Base-by-base conservation (phyloP, 345 rosid genomes). In the Noccaea bulbosa region DNA sequence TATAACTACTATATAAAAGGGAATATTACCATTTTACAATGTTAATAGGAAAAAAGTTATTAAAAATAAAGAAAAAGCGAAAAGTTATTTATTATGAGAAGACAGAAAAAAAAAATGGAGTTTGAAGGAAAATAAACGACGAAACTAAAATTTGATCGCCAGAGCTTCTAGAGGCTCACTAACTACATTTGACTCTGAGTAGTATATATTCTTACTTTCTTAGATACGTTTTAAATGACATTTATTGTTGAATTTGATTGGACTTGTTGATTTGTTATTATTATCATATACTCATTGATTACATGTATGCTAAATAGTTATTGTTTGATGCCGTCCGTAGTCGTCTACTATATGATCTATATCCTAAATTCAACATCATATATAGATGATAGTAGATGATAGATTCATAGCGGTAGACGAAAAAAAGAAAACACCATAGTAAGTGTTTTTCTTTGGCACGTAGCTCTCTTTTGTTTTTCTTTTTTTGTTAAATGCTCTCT, bases 311-410 rank as follows among this genome's bases (percentile, higher is more conserved):
- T 40, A 32, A 7, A 6, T 55, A 54, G 20, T 45, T 32, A 47
- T 68, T 71, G 40, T 53, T 54, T 53, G 48, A 20, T 11, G 30
- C 45, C 46, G 62, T 52, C 45, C 46, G 62, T 52, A 49, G 51
- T 34, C 55, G 8, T 51, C 60, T 59, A 59, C 41, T 48, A 48
- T 6, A 16, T 38, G 22, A 58, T n/a, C 22, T 61, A 51, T 11
- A n/a, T 41, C 10, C 15, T 24, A 10, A 6, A 59, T n/a, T 38
- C 14, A 67, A 32, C 30, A 54, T 43, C 7, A 43, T 16, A n/a
- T n/a, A n/a, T n/a, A 34, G 24, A 8, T 33, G 20, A 17, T 17
- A 17, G 20, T 17, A 17, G 20, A 17, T 34, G 20, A 55, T 7
- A 35, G 38, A 37, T 10, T 11, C 33, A 11, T 40, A 66, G 30